A percentile compares a stretch with the other conserved stretches of the same genome.
Evolutionary conservation across 2,329 filamentous ascomycete species (phyloP).

Genomic region (Penicillium verrucosum): DNA sequence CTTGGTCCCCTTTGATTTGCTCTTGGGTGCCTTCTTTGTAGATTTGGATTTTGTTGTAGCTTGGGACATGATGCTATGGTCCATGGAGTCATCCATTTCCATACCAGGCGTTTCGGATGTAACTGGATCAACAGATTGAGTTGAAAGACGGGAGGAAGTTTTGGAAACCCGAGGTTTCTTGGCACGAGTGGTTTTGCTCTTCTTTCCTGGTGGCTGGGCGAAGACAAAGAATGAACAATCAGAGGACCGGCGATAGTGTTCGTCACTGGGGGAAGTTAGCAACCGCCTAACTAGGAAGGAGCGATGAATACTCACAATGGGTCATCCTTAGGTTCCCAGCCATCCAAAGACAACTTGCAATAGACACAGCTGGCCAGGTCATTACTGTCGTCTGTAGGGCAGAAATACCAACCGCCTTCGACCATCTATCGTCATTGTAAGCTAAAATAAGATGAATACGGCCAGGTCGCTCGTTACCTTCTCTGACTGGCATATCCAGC

Average conservation of each 20-base stretch:
- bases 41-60: constrained; percentile 53
- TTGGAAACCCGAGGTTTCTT: constrained; percentile 64
- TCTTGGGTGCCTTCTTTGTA: constrained; percentile 42
- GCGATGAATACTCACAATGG: constrained; percentile 62
- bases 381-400: constrained; percentile 74
- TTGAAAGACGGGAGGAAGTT: constrained; percentile 60
- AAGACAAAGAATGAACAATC: constrained; percentile 81
- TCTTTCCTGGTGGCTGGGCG: constrained; percentile 49
- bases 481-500: constrained; percentile 84
- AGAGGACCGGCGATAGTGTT: constrained; percentile 76
- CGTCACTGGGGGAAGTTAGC: constrained; percentile 57
- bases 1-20: constrained; percentile 37
- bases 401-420: constrained; percentile 91
- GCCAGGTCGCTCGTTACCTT: constrained; percentile 59
- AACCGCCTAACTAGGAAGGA: constrained; percentile 12
- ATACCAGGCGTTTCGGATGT: constrained; percentile 45
- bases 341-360: constrained; percentile 83
- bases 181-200: constrained; percentile 56
- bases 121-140: constrained; percentile 47
- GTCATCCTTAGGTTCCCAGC: constrained; percentile 91
- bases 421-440: constrained; percentile 60
- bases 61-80: constrained; percentile 55
- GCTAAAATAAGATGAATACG: constrained; percentile 12
- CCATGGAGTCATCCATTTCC: constrained; percentile 52
- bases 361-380: constrained; percentile 91